Percentiles rank a stretch among this genome's conserved stretches.
phyloP scores from a whole-genome alignment of 441 rosid species.

The Pelargonium australe region DNA sequence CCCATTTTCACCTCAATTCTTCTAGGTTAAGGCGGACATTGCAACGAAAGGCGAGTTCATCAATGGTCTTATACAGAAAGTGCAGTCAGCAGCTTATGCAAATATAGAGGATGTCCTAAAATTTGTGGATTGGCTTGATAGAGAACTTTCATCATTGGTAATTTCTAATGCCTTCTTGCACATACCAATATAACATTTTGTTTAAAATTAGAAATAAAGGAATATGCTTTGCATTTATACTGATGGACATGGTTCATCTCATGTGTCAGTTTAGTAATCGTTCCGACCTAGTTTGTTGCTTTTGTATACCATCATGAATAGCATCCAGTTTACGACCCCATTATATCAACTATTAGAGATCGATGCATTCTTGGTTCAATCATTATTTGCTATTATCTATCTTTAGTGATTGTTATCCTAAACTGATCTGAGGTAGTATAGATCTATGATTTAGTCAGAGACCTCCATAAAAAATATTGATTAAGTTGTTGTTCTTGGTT shows the following conservation, averaged over 20 bases:
- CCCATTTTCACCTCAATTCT: slow-evolving; percentile 13
- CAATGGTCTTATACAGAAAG: slow-evolving; percentile 64
- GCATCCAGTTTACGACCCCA: not conserved
- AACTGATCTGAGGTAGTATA: no score
- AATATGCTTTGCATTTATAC: not conserved
- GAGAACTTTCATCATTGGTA: slow-evolving; percentile 74
- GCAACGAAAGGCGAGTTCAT: slow-evolving; percentile 79
- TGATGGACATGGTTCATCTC: not conserved
- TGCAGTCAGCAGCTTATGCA: slow-evolving; percentile 51
- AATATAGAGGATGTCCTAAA: slow-evolving; percentile 70
- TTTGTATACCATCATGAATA: not conserved
- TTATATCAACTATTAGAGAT: not conserved
- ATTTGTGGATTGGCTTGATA: slow-evolving; percentile 78
- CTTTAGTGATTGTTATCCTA: no score
- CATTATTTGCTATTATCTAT: no score
- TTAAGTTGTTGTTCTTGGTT: not conserved
- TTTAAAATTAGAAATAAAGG: no score
- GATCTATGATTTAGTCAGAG: no score
- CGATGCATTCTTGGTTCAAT: no score
- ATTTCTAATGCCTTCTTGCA: slow-evolving; percentile 16
- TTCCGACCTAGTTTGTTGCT: not conserved
- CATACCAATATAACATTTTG: no score
- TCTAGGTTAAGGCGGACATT: slow-evolving; percentile 73
- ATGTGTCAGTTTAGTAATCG: not conserved
- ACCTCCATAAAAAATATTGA: no score